phyloP scores from a whole-genome alignment of 805 yeast genomes.

The Cyberlindnera subsufficiens region DNA sequence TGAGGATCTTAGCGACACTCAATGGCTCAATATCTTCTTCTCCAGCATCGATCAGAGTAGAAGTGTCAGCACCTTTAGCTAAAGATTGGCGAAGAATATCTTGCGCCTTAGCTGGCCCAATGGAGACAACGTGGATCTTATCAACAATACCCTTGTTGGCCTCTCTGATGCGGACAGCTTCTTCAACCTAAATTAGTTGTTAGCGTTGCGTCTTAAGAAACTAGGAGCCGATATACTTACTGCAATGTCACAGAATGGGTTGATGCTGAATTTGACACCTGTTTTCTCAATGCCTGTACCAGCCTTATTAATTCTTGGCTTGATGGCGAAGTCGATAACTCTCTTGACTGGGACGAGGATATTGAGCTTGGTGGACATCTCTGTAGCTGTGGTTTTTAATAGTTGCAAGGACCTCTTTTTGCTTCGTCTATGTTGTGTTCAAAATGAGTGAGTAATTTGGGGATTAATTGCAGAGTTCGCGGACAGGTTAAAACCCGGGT shows the following conservation, averaged over 20 bases:
- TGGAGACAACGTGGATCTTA: constrained; percentile 82
- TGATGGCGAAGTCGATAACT: constrained; percentile 88
- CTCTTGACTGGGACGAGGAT: constrained; percentile 93
- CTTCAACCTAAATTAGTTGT: constrained; percentile 49
- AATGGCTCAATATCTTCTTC: constrained; percentile 78
- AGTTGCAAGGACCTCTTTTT: too few relatives aligned
- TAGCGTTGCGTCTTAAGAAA: too few relatives aligned
- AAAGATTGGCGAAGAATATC: constrained; percentile 84
- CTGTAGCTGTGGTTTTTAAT: too few relatives aligned
- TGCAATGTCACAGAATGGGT: constrained; percentile 98
- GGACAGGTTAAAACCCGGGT: too few relatives aligned
- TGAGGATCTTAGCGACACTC: constrained; percentile 79
- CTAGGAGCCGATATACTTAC: constrained; percentile 12
- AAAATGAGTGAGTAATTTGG: too few relatives aligned
- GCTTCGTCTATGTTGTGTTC: too few relatives aligned
- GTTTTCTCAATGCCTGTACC: constrained; percentile 74
- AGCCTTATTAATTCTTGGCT: constrained; percentile 86
- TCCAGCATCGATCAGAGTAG: constrained; percentile 77
- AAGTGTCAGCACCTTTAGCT: constrained; percentile 90
- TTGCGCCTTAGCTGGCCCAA: constrained; percentile 82
- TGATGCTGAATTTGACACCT: constrained; percentile 88
- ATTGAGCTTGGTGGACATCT: constrained; percentile 41
- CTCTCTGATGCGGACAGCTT: constrained; percentile 76
- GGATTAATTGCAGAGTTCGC: too few relatives aligned
- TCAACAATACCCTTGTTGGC: constrained; percentile 64